Evolutionary conservation across 2,329 filamentous ascomycete species (phyloP).

Genomic region (Fusarium irregulare): DNA sequence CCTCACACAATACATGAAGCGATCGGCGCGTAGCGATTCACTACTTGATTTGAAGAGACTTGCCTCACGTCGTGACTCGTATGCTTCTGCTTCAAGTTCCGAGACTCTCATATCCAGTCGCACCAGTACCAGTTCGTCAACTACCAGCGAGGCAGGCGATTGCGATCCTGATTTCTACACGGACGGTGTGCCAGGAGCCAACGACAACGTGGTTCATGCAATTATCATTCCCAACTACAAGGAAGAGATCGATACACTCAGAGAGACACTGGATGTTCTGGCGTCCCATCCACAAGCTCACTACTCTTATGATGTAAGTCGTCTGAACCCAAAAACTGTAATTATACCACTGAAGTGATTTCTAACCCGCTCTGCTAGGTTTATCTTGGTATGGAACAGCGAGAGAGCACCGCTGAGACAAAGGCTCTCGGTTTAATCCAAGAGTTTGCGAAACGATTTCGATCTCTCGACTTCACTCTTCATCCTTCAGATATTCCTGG

Average conservation of each 20-base stretch:
- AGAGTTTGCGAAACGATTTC: slow-evolving; percentile 73
- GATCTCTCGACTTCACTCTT: slow-evolving; percentile 73
- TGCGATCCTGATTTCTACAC: slow-evolving; percentile 59
- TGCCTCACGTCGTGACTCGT: slow-evolving; percentile 62
- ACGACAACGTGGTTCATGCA: slow-evolving; percentile 66
- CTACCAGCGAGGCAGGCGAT: slow-evolving; percentile 64
- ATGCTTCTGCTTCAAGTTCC: slow-evolving; percentile 66
- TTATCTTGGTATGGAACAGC: slow-evolving; percentile 78
- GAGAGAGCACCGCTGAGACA: slow-evolving; percentile 68
- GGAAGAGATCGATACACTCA: slow-evolving; percentile 75
- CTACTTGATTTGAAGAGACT: slow-evolving; percentile 60
- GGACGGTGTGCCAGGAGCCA: slow-evolving; percentile 57
- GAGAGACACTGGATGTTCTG: slow-evolving; percentile 75
- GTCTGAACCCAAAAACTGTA: not conserved
- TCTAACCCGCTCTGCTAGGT: slow-evolving; percentile 59
- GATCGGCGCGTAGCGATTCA: slow-evolving; percentile 57
- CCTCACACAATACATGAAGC: slow-evolving; percentile 63
- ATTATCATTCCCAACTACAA: slow-evolving; percentile 81
- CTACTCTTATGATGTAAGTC: slow-evolving; percentile 75
- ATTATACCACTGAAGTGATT: not conserved
- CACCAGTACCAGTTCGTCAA: slow-evolving; percentile 59
- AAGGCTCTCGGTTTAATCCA: slow-evolving; percentile 73
- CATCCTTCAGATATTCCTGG: slow-evolving; percentile 74
- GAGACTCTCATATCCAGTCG: slow-evolving; percentile 61
- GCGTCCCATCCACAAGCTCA: slow-evolving; percentile 73